Evolutionary conservation across 768 basidiomycete species (phyloP).

Genomic region (Pisolithus orientalis): DNA sequence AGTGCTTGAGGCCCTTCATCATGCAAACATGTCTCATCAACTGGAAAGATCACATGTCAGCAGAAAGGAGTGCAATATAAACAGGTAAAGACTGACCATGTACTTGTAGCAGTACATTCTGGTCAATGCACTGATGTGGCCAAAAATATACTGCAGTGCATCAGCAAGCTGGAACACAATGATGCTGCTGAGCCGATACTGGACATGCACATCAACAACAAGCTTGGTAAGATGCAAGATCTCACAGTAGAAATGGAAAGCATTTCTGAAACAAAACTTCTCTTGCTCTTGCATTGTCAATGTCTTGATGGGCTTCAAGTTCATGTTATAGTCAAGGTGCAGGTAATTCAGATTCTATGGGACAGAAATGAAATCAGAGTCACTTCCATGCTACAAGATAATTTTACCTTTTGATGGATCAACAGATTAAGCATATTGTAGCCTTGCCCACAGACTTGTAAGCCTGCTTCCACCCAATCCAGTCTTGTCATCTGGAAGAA

Average conservation of each 20-base stretch:
- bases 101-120: too few relatives aligned
- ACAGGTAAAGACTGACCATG: too few relatives aligned
- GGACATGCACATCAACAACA: slow-evolving; percentile 97
- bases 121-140: too few relatives aligned
- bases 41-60: too few relatives aligned
- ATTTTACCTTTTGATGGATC: slow-evolving; percentile 93
- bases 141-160: too few relatives aligned
- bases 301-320: slow-evolving; percentile 95
- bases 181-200: slow-evolving; percentile 87
- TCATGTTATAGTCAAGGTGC: slow-evolving; percentile 97
- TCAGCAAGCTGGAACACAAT: too few relatives aligned
- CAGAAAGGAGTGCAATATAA: too few relatives aligned
- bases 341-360: slow-evolving; percentile 82
- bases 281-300: slow-evolving; percentile 99
- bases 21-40: too few relatives aligned
- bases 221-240: slow-evolving; percentile 97
- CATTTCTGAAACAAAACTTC: slow-evolving; percentile 99
- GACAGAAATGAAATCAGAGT: background rate
- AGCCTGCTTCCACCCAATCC: slow-evolving; percentile 98
- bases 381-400: background rate
- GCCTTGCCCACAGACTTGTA: slow-evolving; percentile 97
- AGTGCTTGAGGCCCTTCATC: too few relatives aligned
- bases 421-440: slow-evolving; percentile 99
- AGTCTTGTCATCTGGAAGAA: slow-evolving; percentile 98
- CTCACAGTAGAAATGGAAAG: slow-evolving; percentile 96